Evolutionary conservation across 2,329 filamentous ascomycete species (phyloP), one percentile per base, ranked within the genome.

Genomic region (Penicillium sp.): DNA sequence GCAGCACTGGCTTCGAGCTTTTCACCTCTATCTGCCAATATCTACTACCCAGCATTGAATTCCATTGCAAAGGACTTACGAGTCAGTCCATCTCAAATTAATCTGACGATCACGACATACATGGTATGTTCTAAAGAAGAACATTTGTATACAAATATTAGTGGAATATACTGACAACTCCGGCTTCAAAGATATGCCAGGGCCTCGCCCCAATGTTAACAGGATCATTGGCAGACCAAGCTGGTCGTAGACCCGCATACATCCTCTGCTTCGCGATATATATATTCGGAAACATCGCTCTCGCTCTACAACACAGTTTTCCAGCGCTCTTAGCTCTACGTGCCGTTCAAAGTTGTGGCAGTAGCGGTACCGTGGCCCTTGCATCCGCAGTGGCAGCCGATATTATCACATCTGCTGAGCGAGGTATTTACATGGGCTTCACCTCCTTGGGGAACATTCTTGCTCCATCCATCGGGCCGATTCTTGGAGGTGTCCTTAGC

Each of bases 191-290:
- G 74, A 75, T 81, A 53, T 74, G 77, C 21, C 80, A 83, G 69
- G 80, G 77, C 9, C 68, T 83, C 23, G 76, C 77, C 5, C 79
- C 79, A 13, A 74, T 77, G 35, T 67, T 81, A 4, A 73, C 78
- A 54, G 78, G 78, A 2, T 75, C 75, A 13, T 67, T 80, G 12
- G 75, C 78, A 8, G 79, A 81, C 58, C 74, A 72, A 54, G 71
- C 72, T 25, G 79, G 79, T 15, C 71, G 79, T 31, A 70, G 79
- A 42, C 77, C 78, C 9, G 75, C 77, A 1, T 81, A 80, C 60
- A 67, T 80, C 18, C 62, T 76, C 37, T 76, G 75, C 47, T 77
- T 79, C 56, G 52, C 66, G 25, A 68, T 78, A 29, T 79, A 78
- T 52, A 72, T 77, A 23, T 56, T 50, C 7, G 74, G 75, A 2